Base-by-base conservation (phyloP, 2,329 filamentous ascomycete species). In the Hirsutella minnesotensis region DNA sequence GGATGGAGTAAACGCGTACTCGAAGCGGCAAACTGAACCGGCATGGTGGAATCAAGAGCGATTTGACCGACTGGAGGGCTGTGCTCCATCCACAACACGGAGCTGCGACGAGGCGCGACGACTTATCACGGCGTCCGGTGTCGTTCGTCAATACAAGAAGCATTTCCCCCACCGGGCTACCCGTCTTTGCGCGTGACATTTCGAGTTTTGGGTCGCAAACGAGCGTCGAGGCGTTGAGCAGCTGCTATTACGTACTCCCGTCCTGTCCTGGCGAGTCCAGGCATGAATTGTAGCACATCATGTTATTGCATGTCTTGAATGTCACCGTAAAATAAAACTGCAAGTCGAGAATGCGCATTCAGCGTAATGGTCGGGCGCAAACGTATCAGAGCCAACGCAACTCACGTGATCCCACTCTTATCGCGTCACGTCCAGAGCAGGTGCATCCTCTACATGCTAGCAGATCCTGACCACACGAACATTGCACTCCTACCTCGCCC, bases 91-190 rank as follows among this genome's bases (percentile, higher is more conserved):
- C 49, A 53, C 51, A 47, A 49, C 40, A 48, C 55, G 56, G 54
- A 50, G 47, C 12, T 56, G 59, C 56, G 53, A 64, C 53, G 60
- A 62, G 60, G 60, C 61, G 51, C 58, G 53, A 56, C 54, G 58
- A 51, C 59, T 54, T 57, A 51, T 57, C 54, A 56, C 53, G 61
- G 62, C 62, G 62, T 64, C 60, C 53, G 61, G 62, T 63, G 61
- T 64, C 60, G 54, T 62, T 62, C 55, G 55, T 64, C 58, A 64
- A 64, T 63, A 60, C 49, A 62, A 61, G 51, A 55, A 40, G 29
- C 51, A 58, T 57, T 57, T 56, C 52, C 58, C 55, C 53, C 52
- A 56, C 47, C 5, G 19, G 3, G 13, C 34, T 18, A 3, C n/a
- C 13, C 19, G 34, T 18, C 9, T 37, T 5, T 9, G 3, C 18